These are phyloP conservation scores for Aspergillus vadensis DNA, from an alignment of 2,329 filamentous ascomycete species.

Conservation along the genomic window DNA sequence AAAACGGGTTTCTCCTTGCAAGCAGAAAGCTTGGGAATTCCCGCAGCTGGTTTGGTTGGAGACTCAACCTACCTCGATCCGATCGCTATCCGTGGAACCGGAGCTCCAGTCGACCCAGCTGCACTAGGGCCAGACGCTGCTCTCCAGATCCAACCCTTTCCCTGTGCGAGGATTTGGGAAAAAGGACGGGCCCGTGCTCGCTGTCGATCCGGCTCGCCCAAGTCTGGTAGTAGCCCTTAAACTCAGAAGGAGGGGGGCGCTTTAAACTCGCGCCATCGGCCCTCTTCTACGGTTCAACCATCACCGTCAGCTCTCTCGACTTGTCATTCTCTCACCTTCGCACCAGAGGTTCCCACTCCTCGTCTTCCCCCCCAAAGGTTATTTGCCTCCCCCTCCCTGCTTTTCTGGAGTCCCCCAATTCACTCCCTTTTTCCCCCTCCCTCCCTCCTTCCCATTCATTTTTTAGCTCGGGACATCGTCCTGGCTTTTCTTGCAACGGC, in stretches of 20 bases:
- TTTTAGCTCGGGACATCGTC: constrained; percentile 14
- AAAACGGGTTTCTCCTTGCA: constrained; percentile 15
- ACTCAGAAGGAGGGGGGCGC: constrained; percentile 21
- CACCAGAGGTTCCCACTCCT: constrained; percentile 12
- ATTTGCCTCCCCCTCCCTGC: constrained; percentile 22
- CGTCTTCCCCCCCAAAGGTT: constrained; percentile 15
- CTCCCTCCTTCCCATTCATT: constrained; percentile 6
- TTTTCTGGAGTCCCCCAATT: constrained; percentile 10
- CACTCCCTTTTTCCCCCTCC: constrained; percentile 3
- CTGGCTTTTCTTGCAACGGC: background rate
- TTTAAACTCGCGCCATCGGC: constrained; percentile 25
- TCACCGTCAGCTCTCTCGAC: constrained; percentile 22
- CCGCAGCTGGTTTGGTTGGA: constrained; percentile 29
- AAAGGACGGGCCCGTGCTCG: constrained; percentile 26
- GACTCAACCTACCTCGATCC: constrained; percentile 21
- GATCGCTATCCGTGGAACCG: constrained; percentile 33
- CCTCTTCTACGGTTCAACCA: constrained; percentile 24
- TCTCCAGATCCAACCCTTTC: constrained; percentile 23
- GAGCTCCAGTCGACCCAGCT: constrained; percentile 26
- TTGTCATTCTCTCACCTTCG: constrained; percentile 22
- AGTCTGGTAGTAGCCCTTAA: constrained; percentile 31
- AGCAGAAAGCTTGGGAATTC: constrained; percentile 32
- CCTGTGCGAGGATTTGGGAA: constrained; percentile 12
- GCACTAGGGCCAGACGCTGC: constrained; percentile 18
- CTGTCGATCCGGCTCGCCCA: constrained; percentile 29